Evolutionary conservation across 352 stramenopile genomes (phyloP).

Genomic region (Globisporangium nagaii): DNA sequence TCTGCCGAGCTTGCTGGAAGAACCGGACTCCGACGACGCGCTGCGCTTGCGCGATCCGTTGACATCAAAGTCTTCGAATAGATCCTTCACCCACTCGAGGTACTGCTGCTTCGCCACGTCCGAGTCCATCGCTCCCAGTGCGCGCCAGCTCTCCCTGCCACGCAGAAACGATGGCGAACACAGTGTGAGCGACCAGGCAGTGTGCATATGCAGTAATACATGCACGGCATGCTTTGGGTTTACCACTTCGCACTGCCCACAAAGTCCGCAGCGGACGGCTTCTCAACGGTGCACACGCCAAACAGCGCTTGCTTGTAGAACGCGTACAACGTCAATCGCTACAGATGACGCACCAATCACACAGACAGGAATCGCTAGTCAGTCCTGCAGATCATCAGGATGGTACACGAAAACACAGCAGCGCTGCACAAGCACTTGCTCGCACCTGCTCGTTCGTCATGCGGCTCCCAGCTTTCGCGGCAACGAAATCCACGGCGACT

Average conservation of each 20-base stretch:
- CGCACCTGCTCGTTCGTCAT: conserved; percentile 64
- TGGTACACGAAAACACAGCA: background rate
- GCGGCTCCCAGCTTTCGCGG: conserved; percentile 29
- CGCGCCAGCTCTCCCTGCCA: conserved; percentile 61
- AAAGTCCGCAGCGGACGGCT: conserved; percentile 64
- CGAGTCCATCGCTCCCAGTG: conserved; percentile 45
- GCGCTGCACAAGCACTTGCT: background rate
- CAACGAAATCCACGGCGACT: conserved; percentile 66
- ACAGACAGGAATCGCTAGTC: background rate
- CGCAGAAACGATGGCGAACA: no score
- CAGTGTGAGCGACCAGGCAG: no score
- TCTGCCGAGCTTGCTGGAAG: conserved; percentile 18
- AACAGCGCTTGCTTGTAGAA: conserved; percentile 80
- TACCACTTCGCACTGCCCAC: conserved; percentile 67
- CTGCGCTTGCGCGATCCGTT: conserved; percentile 22
- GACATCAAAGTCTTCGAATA: conserved; percentile 67
- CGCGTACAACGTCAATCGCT: conserved; percentile 72
- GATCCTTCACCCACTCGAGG: conserved; percentile 56
- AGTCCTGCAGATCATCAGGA: background rate
- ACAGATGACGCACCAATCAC: background rate
- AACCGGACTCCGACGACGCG: conserved; percentile 6
- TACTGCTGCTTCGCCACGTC: conserved; percentile 65
- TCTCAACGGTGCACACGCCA: conserved; percentile 43
- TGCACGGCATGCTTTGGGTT: background rate
- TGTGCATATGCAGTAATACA: background rate